Evolutionary conservation across 2,329 filamentous ascomycete species (phyloP), one percentile per base, ranked within the genome.

Genomic region (Helotiales sp.): DNA sequence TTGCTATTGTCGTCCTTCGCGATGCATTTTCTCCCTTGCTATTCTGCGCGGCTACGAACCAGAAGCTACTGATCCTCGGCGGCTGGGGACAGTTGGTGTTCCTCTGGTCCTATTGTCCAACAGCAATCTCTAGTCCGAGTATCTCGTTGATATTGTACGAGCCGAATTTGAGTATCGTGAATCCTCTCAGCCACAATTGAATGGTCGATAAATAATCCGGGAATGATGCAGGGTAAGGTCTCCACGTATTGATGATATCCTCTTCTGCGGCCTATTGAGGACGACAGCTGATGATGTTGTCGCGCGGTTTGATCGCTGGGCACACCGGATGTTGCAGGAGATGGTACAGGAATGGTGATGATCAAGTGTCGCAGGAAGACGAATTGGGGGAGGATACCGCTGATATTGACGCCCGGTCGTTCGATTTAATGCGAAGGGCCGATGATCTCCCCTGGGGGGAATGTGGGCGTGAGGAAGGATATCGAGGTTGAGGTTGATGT

Each of bases 231-330:
- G 20, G 40, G 34, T 15, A 49, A 26, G 40, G 26, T 26, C 24
- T 15, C 28, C 17, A 22, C 11, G 24, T 40, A 32, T n/a, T 15
- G 26, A 20, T 55, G 47, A 32, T 60, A 54, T 67, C 28, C 37
- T 52, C 40, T 62, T 61, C 57, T 50, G 47, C 61, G 49, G 58
- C 50, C 49, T 32, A 55, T 30, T 34, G n/a, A 45, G 40, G 40
- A 45, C 40, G 40, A 15, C 37, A 15, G 32, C 50, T n/a, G 50
- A 34, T 55, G 61, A 50, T 62, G 30, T 69, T 69, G 54, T 61
- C 54, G 67, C 61, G 64, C 57, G 67, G 64, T 69, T 69, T 69
- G 68, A 67, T 67, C 64, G 68, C 68, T 69, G 59, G 49, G 30
- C 52, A 60, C 45, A 60, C 45, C 45, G 43, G 47, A 52, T 34